A percentile compares a stretch with the other conserved stretches of the same genome.
These are phyloP conservation scores for Arachis hypogaea DNA, from an alignment of 306 rosid genomes.

Conservation along the genomic window DNA sequence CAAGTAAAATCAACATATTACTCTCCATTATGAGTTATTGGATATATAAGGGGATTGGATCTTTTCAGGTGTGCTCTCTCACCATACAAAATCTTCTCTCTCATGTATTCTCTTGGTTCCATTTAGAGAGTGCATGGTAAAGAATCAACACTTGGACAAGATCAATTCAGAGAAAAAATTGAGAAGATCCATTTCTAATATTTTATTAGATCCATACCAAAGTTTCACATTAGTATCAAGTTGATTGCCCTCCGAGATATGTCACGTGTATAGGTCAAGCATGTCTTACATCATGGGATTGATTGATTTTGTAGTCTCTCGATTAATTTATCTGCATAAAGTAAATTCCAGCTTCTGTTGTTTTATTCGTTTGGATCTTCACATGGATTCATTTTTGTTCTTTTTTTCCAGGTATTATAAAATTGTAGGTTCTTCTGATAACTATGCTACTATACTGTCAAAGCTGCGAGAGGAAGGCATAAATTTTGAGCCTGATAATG, in stretches of 20 bases:
- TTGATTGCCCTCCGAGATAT: conserved; percentile 8
- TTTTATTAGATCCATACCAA: too few relatives aligned
- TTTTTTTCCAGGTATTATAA: conserved; percentile 69
- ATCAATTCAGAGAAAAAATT: too few relatives aligned
- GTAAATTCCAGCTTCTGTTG: conserved; percentile 13
- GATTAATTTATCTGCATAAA: conserved; percentile 22
- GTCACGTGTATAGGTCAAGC: not conserved
- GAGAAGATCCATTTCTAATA: too few relatives aligned
- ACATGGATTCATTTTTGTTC: conserved; percentile 40
- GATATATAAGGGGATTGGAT: not conserved
- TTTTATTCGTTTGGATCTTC: conserved; percentile 34
- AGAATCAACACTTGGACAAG: too few relatives aligned
- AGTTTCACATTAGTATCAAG: not conserved
- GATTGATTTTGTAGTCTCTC: conserved; percentile 28
- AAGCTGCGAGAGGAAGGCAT: conserved; percentile 79
- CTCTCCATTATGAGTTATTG: conserved; percentile 19
- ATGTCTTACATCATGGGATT: conserved; percentile 18
- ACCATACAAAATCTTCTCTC: conserved; percentile 8
- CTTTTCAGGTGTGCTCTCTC: too few relatives aligned
- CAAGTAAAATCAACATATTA: conserved; percentile 8
- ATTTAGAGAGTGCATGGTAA: too few relatives aligned
- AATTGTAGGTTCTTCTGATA: conserved; percentile 81
- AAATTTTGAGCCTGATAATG: conserved; percentile 83
- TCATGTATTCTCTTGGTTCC: too few relatives aligned
- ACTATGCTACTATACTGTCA: conserved; percentile 65